A percentile compares a stretch with the other conserved stretches of the same genome.
Conservation (phyloP, 257 asterid species). For the Datura wrightii region DNA sequence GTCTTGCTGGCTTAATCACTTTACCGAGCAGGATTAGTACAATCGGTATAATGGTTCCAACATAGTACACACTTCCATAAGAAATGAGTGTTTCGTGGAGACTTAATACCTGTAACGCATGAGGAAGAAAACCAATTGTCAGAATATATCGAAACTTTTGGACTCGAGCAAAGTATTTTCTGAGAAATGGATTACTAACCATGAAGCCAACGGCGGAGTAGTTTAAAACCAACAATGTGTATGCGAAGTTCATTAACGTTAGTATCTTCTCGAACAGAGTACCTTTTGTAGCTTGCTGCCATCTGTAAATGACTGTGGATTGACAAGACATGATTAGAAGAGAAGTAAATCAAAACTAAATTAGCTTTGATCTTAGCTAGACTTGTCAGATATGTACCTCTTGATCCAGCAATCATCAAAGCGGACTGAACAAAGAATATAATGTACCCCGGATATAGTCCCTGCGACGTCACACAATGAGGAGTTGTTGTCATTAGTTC, state of each 20-base stretch:
- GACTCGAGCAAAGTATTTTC: neutral
- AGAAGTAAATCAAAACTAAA: slow-evolving; percentile 12
- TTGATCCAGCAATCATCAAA: slow-evolving; percentile 86
- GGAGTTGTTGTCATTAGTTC: slow-evolving; percentile 25
- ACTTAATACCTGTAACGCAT: slow-evolving; percentile 66
- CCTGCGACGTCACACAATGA: slow-evolving; percentile 50
- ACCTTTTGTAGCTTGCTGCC: slow-evolving; percentile 73
- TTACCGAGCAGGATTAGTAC: slow-evolving; percentile 69
- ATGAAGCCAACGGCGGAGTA: slow-evolving; percentile 87
- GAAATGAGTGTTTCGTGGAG: slow-evolving; percentile 74
- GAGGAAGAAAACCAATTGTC: neutral
- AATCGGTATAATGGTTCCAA: slow-evolving; percentile 79
- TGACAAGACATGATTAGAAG: slow-evolving; percentile 36
- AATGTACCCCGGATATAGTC: slow-evolving; percentile 89
- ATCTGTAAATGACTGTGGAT: slow-evolving; percentile 66
- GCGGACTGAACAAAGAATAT: slow-evolving; percentile 91
- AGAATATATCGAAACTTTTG: neutral
- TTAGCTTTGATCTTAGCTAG: neutral
- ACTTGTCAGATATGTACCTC: slow-evolving; percentile 53
- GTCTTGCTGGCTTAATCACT: slow-evolving; percentile 72
- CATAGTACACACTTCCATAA: slow-evolving; percentile 77
- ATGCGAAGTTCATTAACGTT: slow-evolving; percentile 58
- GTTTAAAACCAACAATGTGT: slow-evolving; percentile 78
- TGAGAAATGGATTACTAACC: slow-evolving; percentile 50
- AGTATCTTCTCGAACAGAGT: slow-evolving; percentile 53